phyloP scores from a whole-genome alignment of 495 filamentous ascomycete genomes.

The Hypoxylon cercidicola region DNA sequence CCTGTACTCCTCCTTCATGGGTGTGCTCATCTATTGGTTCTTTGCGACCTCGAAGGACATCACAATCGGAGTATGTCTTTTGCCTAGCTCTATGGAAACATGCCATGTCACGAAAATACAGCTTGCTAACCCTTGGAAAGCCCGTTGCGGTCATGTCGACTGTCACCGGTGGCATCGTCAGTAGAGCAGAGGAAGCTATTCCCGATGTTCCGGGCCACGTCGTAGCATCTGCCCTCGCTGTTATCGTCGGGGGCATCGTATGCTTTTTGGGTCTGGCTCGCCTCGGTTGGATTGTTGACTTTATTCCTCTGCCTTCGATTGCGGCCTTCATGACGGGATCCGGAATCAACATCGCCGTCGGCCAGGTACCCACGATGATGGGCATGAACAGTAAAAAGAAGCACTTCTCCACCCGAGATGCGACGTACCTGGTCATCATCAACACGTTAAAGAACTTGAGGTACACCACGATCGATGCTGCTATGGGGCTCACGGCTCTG shows the following conservation, averaged over 20 bases:
- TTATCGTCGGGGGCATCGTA: slow-evolving; percentile 59
- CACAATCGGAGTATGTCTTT: slow-evolving; percentile 69
- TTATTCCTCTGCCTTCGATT: slow-evolving; percentile 63
- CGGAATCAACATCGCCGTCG: slow-evolving; percentile 62
- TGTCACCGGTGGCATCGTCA: slow-evolving; percentile 80
- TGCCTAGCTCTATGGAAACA: not conserved
- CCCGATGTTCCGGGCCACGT: slow-evolving; percentile 55
- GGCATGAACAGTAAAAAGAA: slow-evolving; percentile 59
- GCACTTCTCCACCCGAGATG: slow-evolving; percentile 51
- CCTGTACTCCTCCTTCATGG: slow-evolving; percentile 74
- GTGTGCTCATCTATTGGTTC: slow-evolving; percentile 72
- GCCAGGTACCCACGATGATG: slow-evolving; percentile 61
- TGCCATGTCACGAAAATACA: not conserved
- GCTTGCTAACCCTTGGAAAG: slow-evolving; percentile 52
- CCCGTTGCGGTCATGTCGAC: slow-evolving; percentile 96
- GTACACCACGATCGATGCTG: slow-evolving; percentile 60
- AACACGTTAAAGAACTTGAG: slow-evolving; percentile 61
- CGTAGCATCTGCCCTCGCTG: slow-evolving; percentile 57
- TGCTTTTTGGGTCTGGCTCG: slow-evolving; percentile 60
- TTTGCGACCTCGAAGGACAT: slow-evolving; percentile 77
- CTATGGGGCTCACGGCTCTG: slow-evolving; percentile 62
- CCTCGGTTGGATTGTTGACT: slow-evolving; percentile 63
- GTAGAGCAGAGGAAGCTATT: slow-evolving; percentile 27
- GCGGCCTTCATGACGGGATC: slow-evolving; percentile 65
- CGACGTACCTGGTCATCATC: slow-evolving; percentile 63